Conservation (phyloP, 257 asterid genomes). For the Capsicum chinense region DNA sequence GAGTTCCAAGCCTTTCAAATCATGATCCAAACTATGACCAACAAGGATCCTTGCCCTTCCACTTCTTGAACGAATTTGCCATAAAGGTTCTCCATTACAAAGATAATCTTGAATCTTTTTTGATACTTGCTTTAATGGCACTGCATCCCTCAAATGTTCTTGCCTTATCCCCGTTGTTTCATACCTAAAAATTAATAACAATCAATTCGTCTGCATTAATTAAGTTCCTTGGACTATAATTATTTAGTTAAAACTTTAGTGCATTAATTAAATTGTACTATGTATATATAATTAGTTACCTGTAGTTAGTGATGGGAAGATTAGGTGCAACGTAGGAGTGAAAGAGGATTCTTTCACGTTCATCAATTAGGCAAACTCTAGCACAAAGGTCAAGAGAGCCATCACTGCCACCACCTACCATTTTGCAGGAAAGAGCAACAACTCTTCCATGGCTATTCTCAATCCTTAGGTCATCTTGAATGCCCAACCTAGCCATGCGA, state of each 20-base stretch:
- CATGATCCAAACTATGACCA: constrained; percentile 86
- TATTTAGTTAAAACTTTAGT: background rate
- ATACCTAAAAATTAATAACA: constrained; percentile 47
- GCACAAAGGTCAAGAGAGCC: constrained; percentile 86
- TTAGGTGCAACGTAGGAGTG: constrained; percentile 77
- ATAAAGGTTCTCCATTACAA: constrained; percentile 86
- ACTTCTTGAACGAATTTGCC: constrained; percentile 81
- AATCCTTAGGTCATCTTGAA: constrained; percentile 69
- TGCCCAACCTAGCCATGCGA: constrained; percentile 77
- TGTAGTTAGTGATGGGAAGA: constrained; percentile 74
- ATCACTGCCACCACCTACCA: constrained; percentile 93
- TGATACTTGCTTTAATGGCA: constrained; percentile 67
- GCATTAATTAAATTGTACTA: background rate
- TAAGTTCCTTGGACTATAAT: background rate
- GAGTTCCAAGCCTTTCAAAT: constrained; percentile 72
- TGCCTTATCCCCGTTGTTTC: constrained; percentile 79
- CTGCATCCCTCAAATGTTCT: constrained; percentile 76
- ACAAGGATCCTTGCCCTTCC: constrained; percentile 81
- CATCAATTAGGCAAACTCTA: constrained; percentile 79
- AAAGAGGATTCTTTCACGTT: constrained; percentile 66
- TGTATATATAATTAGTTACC: constrained; percentile 41
- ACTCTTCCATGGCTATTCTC: constrained; percentile 63
- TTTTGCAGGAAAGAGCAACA: constrained; percentile 85
- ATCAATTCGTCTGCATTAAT: constrained; percentile 21
- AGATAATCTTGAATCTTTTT: constrained; percentile 81